Evolutionary conservation across 371 early-diverging fungal genomes (phyloP), one percentile per base, ranked within the genome.

Genomic region (Haplosporangium sp.): DNA sequence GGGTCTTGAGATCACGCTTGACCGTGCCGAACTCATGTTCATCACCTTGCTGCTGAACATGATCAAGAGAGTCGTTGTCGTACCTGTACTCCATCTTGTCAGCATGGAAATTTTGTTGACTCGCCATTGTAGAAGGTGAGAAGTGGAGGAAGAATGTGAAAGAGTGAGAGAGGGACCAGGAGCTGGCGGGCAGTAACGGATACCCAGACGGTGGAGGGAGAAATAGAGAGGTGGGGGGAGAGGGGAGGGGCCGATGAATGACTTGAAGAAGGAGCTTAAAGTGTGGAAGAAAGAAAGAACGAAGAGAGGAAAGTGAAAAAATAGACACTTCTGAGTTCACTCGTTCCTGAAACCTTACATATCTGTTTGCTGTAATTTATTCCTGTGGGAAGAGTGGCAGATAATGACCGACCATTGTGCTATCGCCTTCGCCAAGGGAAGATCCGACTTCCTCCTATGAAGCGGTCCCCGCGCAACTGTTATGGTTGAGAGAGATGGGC

Each of bases 1-100:
- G 42, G 10, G 62, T 55, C 62, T 62, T 61, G 48, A 68, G 55
- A 56, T 68, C 69, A n/a, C 69, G 69, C 45, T 68, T 68, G 56
- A 68, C 56, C 0, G 37, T 36, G 6, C 69, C 69, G 20, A 55
- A 61, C 55, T 50, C 50, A 5, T 55, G 46, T 14, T 54, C 46
- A 23, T 60, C 40, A 18, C 61, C 67, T 6, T 13, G 36, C 23
- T n/a, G 9, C 50, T 16, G 36, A 21, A 18, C 21, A 18, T 37
- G 40, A 54, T 54, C 47, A 21, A 18, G n/a, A n/a, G 14, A 36
- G 20, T 5, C 10, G 29, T 1, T 60, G 40, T 55, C 60, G 41
- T 45, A 12, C 47, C 47, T 18, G 37, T 55, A 60, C 55, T 55
- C 68, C 16, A 53, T 21, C 61, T 67, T 67, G 18, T 67, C 66